phyloP scores from a whole-genome alignment of 164 flowering plant species.

The Stephania cephalantha region DNA sequence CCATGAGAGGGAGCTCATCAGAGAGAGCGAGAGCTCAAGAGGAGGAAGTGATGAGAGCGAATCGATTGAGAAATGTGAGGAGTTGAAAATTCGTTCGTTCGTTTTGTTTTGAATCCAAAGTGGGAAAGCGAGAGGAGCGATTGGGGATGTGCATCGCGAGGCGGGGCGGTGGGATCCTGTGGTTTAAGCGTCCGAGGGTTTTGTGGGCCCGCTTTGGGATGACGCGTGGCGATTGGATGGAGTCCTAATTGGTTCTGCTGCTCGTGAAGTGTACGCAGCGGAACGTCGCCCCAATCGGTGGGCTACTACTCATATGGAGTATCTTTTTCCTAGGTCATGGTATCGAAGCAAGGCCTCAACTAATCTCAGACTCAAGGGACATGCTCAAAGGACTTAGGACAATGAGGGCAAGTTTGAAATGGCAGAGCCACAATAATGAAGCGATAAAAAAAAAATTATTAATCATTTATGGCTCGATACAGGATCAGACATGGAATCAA shows the following conservation, averaged over 20 bases:
- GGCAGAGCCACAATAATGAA: too few relatives aligned
- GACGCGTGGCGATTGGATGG: background rate
- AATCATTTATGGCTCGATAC: too few relatives aligned
- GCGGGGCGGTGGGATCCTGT: background rate
- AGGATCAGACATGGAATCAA: too few relatives aligned
- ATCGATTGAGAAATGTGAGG: background rate
- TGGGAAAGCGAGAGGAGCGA: too few relatives aligned
- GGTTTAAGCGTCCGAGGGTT: background rate
- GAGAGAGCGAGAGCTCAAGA: background rate
- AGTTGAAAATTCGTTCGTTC: background rate
- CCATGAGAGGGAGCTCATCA: slow-evolving; percentile 28
- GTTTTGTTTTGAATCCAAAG: too few relatives aligned
- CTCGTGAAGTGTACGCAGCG: background rate
- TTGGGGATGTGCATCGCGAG: too few relatives aligned
- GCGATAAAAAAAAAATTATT: too few relatives aligned
- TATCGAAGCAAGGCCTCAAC: too few relatives aligned
- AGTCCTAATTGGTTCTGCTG: background rate
- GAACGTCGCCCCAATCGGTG: background rate
- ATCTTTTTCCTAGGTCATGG: too few relatives aligned
- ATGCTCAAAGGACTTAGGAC: too few relatives aligned
- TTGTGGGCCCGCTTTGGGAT: background rate
- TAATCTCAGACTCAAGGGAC: too few relatives aligned
- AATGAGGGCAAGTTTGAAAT: too few relatives aligned
- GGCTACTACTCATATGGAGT: background rate
- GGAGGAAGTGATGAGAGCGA: background rate